These are phyloP conservation scores for Penstemon barbatus DNA, from an alignment of 257 asterid genomes.

Conservation along the genomic window DNA sequence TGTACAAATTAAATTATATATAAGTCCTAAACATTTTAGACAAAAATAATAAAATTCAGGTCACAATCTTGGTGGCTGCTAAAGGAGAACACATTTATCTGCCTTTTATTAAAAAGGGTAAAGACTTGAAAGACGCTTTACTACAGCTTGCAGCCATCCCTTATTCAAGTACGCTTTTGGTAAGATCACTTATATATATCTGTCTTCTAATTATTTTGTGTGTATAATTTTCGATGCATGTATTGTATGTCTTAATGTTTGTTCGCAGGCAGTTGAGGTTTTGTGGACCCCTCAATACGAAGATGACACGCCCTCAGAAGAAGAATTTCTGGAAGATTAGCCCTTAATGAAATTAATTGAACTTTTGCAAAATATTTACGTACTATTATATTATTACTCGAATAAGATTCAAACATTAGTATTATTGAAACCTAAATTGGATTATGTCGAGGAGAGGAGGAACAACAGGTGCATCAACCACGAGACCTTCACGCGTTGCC, in stretches of 20 bases:
- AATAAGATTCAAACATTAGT: no score
- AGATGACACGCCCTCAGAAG: conserved; percentile 75
- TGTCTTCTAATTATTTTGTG: neutral
- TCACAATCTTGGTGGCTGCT: conserved; percentile 93
- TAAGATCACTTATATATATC: conserved; percentile 25
- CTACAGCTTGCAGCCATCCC: conserved; percentile 88
- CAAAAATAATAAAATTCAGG: conserved; percentile 38
- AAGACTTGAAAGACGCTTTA: conserved; percentile 80
- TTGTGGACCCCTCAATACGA: conserved; percentile 96
- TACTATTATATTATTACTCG: no score
- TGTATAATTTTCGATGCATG: neutral
- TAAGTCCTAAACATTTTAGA: neutral
- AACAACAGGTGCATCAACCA: no score
- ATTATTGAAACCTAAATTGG: no score
- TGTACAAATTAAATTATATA: neutral
- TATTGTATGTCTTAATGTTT: neutral
- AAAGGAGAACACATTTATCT: conserved; percentile 62
- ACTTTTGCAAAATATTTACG: no score
- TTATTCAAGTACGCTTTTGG: conserved; percentile 65
- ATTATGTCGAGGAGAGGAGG: no score
- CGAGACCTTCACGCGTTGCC: no score
- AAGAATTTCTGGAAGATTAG: conserved; percentile 84
- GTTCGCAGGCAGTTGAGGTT: conserved; percentile 85
- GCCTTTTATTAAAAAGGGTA: conserved; percentile 68
- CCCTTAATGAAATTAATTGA: conserved; percentile 46